phyloP scores from a whole-genome alignment of 2,329 filamentous ascomycete species.

The Nothopassalora personata region DNA sequence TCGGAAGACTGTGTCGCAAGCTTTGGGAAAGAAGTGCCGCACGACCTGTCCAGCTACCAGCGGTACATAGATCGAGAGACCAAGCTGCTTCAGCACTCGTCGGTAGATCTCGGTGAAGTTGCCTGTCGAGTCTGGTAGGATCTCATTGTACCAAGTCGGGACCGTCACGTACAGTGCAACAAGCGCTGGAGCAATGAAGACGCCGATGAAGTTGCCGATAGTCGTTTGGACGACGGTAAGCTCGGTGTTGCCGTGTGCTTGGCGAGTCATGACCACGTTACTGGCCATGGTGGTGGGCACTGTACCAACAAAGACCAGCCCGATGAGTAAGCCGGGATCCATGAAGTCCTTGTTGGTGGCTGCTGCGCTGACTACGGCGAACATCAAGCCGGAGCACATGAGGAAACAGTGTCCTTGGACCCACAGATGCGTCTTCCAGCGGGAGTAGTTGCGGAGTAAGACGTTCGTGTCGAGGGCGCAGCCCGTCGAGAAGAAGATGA shows the following conservation, averaged over 20 bases:
- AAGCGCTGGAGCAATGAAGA: constrained; percentile 61
- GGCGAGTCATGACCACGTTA: constrained; percentile 68
- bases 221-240: constrained; percentile 56
- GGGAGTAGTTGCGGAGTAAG: constrained; percentile 55
- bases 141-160: constrained; percentile 49
- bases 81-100: constrained; percentile 62
- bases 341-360: constrained; percentile 49
- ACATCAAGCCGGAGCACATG: constrained; percentile 58
- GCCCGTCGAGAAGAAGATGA: constrained; percentile 68
- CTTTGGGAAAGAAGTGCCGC: constrained; percentile 51
- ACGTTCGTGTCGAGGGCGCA: constrained; percentile 61
- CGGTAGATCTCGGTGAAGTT: constrained; percentile 59
- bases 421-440: constrained; percentile 63
- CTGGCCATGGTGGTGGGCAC: constrained; percentile 68
- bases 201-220: constrained; percentile 63
- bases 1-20: constrained; percentile 51
- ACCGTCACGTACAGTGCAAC: constrained; percentile 57
- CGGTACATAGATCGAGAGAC: constrained; percentile 61
- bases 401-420: constrained; percentile 65
- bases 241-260: constrained; percentile 56
- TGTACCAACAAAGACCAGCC: constrained; percentile 62
- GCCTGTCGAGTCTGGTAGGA: constrained; percentile 49
- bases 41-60: constrained; percentile 57
- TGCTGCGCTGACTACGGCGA: constrained; percentile 51
- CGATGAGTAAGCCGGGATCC: constrained; percentile 60